These are phyloP conservation scores for Viridothelium virens DNA, from an alignment of 495 filamentous ascomycete species.

Conservation along the genomic window DNA sequence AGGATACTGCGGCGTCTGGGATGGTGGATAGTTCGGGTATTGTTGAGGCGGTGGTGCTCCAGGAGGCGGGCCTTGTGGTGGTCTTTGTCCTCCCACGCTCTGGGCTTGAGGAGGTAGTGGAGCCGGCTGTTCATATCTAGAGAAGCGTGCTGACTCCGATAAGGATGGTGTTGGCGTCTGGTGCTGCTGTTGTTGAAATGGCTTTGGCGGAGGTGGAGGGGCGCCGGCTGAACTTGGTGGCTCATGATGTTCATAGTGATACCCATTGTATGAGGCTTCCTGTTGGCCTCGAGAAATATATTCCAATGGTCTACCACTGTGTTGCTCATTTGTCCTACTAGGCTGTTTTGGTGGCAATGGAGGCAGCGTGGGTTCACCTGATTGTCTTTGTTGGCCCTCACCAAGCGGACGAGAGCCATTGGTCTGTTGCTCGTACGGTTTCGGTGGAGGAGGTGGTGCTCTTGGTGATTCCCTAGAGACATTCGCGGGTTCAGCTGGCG, in stretches of 20 bases:
- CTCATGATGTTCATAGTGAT: conserved; percentile 11
- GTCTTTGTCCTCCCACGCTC: neutral
- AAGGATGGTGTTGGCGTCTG: too few relatives aligned
- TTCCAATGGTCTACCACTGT: neutral
- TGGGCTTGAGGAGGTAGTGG: neutral
- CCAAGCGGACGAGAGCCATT: neutral
- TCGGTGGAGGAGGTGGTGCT: conserved; percentile 37
- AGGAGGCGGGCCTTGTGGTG: conserved; percentile 11
- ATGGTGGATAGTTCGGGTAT: conserved; percentile 8
- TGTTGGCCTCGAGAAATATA: conserved; percentile 1
- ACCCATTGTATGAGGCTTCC: neutral
- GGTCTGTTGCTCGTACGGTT: conserved; percentile 22
- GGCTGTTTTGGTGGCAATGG: conserved; percentile 33
- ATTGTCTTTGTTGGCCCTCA: neutral
- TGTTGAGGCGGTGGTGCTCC: conserved; percentile 21
- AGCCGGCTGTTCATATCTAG: conserved; percentile 10
- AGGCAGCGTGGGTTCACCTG: conserved; percentile 15
- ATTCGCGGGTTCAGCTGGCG: conserved; percentile 32
- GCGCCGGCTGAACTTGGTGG: conserved; percentile 10
- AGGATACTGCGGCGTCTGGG: conserved; percentile 7
- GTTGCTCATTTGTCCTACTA: neutral
- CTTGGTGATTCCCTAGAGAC: neutral
- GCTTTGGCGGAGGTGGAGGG: conserved; percentile 13
- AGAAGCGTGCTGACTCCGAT: conserved; percentile 23
- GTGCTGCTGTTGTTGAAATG: conserved; percentile 10